These are phyloP conservation scores for Leptodontidium sp. DNA, from an alignment of 2,329 filamentous ascomycete genomes.

Conservation along the genomic window DNA sequence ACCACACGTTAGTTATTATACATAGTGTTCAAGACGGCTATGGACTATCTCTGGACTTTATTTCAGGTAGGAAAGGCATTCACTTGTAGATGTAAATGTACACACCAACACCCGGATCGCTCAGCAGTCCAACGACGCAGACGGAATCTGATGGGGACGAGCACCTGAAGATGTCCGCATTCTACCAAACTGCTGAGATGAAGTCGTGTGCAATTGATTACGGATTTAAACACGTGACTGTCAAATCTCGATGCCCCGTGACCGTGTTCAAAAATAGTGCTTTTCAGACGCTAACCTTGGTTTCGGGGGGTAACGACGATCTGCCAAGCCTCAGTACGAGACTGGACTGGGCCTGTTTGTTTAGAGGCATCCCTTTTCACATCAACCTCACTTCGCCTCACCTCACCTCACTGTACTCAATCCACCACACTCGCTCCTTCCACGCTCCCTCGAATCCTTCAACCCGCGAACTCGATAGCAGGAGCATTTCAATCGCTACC, in stretches of 20 bases:
- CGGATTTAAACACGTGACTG: not conserved
- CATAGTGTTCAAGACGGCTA: no score
- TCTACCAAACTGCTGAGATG: no score
- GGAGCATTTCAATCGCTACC: conserved; percentile 37
- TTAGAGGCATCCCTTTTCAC: conserved; percentile 33
- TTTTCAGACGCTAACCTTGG: conserved; percentile 30
- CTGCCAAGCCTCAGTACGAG: conserved; percentile 31
- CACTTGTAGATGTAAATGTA: no score
- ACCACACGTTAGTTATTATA: no score
- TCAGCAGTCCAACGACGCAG: no score
- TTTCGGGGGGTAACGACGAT: conserved; percentile 31
- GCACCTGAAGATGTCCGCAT: no score
- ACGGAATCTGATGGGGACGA: no score
- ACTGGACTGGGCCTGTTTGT: conserved; percentile 29
- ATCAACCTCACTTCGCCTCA: conserved; percentile 18
- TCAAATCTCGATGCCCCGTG: conserved; percentile 12
- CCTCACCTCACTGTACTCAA: conserved; percentile 1
- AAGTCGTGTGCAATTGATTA: no score
- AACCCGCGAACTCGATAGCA: conserved; percentile 25
- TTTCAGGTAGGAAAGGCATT: no score
- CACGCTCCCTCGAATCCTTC: conserved; percentile 23
- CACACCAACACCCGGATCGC: no score
- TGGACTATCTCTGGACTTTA: no score
- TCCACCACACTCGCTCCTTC: conserved; percentile 24
- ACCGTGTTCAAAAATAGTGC: conserved; percentile 30